Base-by-base conservation (phyloP, 2,329 filamentous ascomycete species). In the Aureobasidium pullulans region DNA sequence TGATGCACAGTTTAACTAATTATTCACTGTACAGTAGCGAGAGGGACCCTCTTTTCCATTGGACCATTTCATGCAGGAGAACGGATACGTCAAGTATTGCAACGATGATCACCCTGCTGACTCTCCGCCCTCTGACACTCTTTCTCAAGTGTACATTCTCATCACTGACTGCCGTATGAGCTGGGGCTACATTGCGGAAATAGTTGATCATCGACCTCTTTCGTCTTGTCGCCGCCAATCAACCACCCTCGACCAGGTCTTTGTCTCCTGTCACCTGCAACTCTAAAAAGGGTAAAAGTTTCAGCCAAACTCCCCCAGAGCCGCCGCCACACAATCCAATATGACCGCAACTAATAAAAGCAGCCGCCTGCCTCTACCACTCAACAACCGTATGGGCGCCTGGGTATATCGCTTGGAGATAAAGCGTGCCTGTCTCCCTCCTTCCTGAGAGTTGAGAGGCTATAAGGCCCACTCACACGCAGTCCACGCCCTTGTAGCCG, bases 201-300 rank as follows among this genome's bases (percentile, higher is more conserved):
- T 52, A 52, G 36, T 10, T 52, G 48, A 52, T 52, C 48, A 23
- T 31, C 15, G 5, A 13, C 48, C 23, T 52, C 47, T 49, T 49
- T 7, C 11, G n/a, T 23, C 32, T 23, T 28, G 23, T 11, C 23
- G 5, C 23, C 28, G 47, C 32, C 47, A 49, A 37, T 48, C 46
- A 34, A 19, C 4, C 15, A 49, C 47, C 46, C 19, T 37, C 47
- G 47, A 49, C 47, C 47, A 49, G 47, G 47, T 49, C 32, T 37
- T 28, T 49, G 47, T 49, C 47, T 52, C 23, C 48, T 29, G 48
- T 52, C 48, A 52, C 48, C 48, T 52, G 48, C 48, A 52, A 52
- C 48, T 29, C 23, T 52, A 52, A 52, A 49, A 50, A 37, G 16
- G 44, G 32, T 7, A 4, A 16, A 10, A 39, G 34, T 31, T 13